phyloP scores from a whole-genome alignment of 176 grass and related monocot species.

The Triticum timopheevii region DNA sequence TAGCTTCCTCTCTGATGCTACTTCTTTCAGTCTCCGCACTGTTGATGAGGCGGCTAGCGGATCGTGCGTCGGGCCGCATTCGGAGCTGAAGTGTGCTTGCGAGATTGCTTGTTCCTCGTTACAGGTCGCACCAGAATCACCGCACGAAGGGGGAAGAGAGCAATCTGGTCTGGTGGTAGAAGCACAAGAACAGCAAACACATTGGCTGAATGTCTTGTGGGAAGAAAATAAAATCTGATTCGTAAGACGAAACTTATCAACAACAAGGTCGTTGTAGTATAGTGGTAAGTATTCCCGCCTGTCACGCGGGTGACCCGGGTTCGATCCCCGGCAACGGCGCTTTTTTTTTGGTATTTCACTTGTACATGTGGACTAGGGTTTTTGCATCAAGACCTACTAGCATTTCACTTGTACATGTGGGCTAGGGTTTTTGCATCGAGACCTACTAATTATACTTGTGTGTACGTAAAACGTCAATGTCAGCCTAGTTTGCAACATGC shows the following conservation, averaged over 20 bases:
- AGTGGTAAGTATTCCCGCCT: conserved; percentile 98
- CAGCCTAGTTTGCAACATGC: not conserved
- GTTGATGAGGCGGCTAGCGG: not conserved
- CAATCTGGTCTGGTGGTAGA: not conserved
- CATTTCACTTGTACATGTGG: too few relatives aligned
- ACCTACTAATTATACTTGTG: too few relatives aligned
- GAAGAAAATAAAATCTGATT: too few relatives aligned
- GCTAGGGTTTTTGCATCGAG: too few relatives aligned
- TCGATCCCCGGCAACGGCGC: conserved; percentile 96
- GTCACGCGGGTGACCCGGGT: conserved; percentile 90
- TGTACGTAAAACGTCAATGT: not conserved
- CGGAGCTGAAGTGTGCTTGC: not conserved
- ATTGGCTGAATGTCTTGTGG: too few relatives aligned
- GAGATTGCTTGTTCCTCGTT: not conserved
- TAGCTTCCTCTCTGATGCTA: too few relatives aligned
- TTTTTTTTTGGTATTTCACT: not conserved
- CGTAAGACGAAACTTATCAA: rapidly evolving
- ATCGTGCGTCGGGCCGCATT: not conserved
- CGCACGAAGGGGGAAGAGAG: not conserved
- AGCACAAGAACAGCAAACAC: too few relatives aligned
- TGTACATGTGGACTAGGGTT: too few relatives aligned
- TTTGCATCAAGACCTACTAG: too few relatives aligned
- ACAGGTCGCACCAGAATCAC: not conserved
- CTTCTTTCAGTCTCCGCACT: too few relatives aligned
- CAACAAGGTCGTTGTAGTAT: conserved; percentile 72